Conservation (phyloP, 2,329 filamentous ascomycete genomes). For the Canariomyces notabilis region DNA sequence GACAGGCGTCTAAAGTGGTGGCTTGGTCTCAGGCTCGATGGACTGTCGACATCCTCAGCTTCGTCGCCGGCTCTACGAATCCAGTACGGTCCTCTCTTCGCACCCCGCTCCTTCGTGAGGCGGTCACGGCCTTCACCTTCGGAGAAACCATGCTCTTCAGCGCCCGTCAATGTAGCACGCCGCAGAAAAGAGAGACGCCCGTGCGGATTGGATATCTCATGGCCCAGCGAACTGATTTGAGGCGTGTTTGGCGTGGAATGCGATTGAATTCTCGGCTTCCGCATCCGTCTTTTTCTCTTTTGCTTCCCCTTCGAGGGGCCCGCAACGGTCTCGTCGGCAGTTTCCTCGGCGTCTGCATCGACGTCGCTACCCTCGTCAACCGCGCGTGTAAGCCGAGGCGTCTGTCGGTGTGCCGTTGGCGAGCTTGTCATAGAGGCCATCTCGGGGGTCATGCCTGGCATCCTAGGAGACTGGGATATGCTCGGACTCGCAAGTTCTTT, state of each 20-base stretch:
- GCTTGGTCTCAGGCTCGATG: slow-evolving; percentile 52
- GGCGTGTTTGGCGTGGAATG: slow-evolving; percentile 64
- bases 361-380: slow-evolving; percentile 62
- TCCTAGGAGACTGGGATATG: slow-evolving; percentile 30
- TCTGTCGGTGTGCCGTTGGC: slow-evolving; percentile 41
- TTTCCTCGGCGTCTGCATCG: slow-evolving; percentile 79
- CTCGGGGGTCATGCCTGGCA: slow-evolving; percentile 23
- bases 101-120: slow-evolving; percentile 49
- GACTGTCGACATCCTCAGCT: slow-evolving; percentile 47
- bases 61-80: slow-evolving; percentile 47
- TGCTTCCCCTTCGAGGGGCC: slow-evolving; percentile 46
- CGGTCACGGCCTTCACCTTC: slow-evolving; percentile 70
- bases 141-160: slow-evolving; percentile 59
- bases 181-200: slow-evolving; percentile 53
- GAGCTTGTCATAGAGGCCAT: slow-evolving; percentile 42
- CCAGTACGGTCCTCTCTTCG: slow-evolving; percentile 58
- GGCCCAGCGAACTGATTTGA: slow-evolving; percentile 39
- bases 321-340: slow-evolving; percentile 65
- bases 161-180: slow-evolving; percentile 61
- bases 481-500: slow-evolving; percentile 62
- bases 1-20: slow-evolving; percentile 65
- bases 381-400: slow-evolving; percentile 30
- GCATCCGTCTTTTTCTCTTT: slow-evolving; percentile 59
- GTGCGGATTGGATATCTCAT: slow-evolving; percentile 38
- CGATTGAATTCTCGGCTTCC: slow-evolving; percentile 47